A percentile compares a stretch with the other conserved stretches of the same genome.
Evolutionary conservation across 805 yeast genomes (phyloP).

Genomic region (Ogataea thermomethanolica): DNA sequence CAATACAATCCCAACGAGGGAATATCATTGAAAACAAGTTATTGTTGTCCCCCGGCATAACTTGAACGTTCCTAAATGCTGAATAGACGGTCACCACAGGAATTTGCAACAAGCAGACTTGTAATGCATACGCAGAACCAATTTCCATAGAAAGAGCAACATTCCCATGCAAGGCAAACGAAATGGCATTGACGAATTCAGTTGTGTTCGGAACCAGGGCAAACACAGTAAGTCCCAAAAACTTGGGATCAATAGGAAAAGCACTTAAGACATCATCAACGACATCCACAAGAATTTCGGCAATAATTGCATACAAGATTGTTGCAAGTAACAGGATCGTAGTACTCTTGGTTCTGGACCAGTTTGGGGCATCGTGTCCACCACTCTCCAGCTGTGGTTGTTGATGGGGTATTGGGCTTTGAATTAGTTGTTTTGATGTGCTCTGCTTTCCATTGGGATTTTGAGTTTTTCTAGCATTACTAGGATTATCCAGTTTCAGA

Average conservation of each 20-base stretch:
- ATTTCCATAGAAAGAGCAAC: slow-evolving; percentile 97
- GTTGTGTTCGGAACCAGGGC: slow-evolving; percentile 97
- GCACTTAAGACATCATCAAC: slow-evolving; percentile 81
- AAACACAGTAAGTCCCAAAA: slow-evolving; percentile 89
- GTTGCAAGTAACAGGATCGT: slow-evolving; percentile 83
- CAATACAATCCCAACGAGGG: slow-evolving; percentile 94
- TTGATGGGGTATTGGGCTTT: slow-evolving; percentile 3
- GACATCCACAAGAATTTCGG: slow-evolving; percentile 88
- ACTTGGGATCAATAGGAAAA: slow-evolving; percentile 84
- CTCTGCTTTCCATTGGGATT: not conserved
- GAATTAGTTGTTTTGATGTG: not conserved
- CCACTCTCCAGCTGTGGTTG: slow-evolving; percentile 34
- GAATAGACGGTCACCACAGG: slow-evolving; percentile 86
- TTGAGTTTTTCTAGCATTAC: slow-evolving; percentile 9
- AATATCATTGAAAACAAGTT: slow-evolving; percentile 76
- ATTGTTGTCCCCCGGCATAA: slow-evolving; percentile 31
- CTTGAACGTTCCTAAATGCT: slow-evolving; percentile 41
- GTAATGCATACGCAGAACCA: slow-evolving; percentile 95
- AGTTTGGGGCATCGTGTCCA: slow-evolving; percentile 96
- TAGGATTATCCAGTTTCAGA: slow-evolving; percentile 17
- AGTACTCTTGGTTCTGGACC: slow-evolving; percentile 85
- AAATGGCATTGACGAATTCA: slow-evolving; percentile 93
- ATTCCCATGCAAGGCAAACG: slow-evolving; percentile 93
- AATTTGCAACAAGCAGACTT: slow-evolving; percentile 89
- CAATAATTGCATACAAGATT: slow-evolving; percentile 82